Base-by-base conservation (phyloP, 1,139 yeast genomes). In the Diutina pseudorugosa region DNA sequence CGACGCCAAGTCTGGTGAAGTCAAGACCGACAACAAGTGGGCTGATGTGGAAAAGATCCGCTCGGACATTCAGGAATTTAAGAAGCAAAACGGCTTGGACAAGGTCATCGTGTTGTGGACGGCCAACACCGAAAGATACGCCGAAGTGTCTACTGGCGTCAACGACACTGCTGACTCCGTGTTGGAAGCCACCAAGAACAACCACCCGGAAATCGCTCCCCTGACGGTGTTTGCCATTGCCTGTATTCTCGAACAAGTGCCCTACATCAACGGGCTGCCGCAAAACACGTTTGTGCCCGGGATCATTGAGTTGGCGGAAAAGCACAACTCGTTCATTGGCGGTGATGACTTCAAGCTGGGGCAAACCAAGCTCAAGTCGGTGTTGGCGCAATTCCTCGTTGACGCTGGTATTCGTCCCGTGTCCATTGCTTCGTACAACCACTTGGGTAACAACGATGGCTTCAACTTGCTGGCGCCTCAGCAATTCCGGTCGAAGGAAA, bases 331-430 rank as follows among this genome's bases (percentile, higher is more conserved):
- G 41, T 88, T 85, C 67, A 89, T 91, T 64, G 98, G 96, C 56
- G 98, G 98, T 64, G 98, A 91, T 69, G 98, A 91, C 71, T 91
- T 91, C 79, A 91, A 91, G 77, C 82, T 93, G 63, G 98, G 98
- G 56, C 98, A 91, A 75, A 91, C 98, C 59, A 91, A 91, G 73
- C 73, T 91, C 65, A 91, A 91, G 75, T 89, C 96, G 23, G 98
- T 91, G 25, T 77, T 91, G 69, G 96, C 97, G 21, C 97, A 91
- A 73, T 91, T 85, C 69, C 77, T 91, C 62, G 97, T 91, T 55
- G 98, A 91, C 69, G 98, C 98, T 51, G 98, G 98, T 74, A 91
- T 91, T 69, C 85, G 88, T 71, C 97, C 97, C 48, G 75, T 86
- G 50, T 89, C 96, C 33, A 86, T 91, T 67, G 97, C 97, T 43